phyloP scores from a whole-genome alignment of 176 grass and related monocot species.

The Cenchrus americanus region DNA sequence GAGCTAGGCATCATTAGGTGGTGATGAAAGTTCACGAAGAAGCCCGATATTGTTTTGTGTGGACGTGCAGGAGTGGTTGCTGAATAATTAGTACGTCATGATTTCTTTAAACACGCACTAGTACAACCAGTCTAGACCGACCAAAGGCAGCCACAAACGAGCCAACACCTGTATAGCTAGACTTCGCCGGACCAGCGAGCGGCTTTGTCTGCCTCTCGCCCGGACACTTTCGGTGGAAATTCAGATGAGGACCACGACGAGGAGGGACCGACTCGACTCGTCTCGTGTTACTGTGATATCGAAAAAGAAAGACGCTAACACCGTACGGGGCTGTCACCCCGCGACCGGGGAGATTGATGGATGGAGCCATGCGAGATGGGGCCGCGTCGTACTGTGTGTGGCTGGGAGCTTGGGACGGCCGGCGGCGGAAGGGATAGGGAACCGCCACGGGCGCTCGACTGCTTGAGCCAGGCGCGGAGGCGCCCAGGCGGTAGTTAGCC shows the following conservation, averaged over 20 bases:
- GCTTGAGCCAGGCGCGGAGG: neutral
- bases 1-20: too few relatives aligned
- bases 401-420: too few relatives aligned
- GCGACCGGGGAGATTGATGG: too few relatives aligned
- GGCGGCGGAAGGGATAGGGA: neutral
- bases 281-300: too few relatives aligned
- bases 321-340: too few relatives aligned
- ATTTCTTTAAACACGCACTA: neutral
- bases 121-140: neutral
- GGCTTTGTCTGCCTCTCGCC: neutral
- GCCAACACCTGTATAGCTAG: neutral
- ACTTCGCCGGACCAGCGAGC: too few relatives aligned
- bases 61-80: neutral
- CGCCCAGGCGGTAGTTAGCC: neutral
- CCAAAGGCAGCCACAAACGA: neutral
- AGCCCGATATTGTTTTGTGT: neutral
- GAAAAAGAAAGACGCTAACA: too few relatives aligned
- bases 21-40: neutral
- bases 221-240: constrained; percentile 4
- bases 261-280: too few relatives aligned
- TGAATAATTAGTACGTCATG: too few relatives aligned
- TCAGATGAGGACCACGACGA: neutral
- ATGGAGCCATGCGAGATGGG: too few relatives aligned
- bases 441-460: neutral
- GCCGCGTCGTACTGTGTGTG: too few relatives aligned